Base-by-base conservation (phyloP, 2,329 filamentous ascomycete genomes). In the Podosphaera leucotricha region DNA sequence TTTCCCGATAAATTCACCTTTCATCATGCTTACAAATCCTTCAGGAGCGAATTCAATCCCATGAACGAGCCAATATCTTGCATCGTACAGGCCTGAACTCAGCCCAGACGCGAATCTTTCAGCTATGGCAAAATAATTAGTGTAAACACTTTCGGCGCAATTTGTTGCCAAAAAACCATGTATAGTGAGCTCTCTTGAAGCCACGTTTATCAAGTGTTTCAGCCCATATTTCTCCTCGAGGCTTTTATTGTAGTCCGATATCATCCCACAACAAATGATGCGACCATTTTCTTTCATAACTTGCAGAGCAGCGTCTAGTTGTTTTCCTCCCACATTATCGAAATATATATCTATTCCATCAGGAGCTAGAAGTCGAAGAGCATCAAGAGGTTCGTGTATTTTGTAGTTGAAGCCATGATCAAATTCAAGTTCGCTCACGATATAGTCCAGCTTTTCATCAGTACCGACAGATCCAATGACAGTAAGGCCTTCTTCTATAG, bases 361-460 rank as follows among this genome's bases (percentile, higher is more conserved):
- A 1, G 79, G 78, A 1, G 77, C 77, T 6, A 84, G 66, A 46
- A 77, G 67, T 51, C 65, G 60, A 41, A 85, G 64, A 0, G 77
- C 78, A 36, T 76, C 72, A 0, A 61, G 57, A 3, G 76, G 66
- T 56, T 71, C 72, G 63, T 83, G 79, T 45, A 70, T 81, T 67
- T 82, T 83, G 65, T 85, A 85, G 64, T 85, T 85, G 64, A 84
- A 85, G 15, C 77, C 80, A 18, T 60, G 69, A 54, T 84, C 77
- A 56, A 84, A 85, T 21, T 67, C 66, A 28, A 85, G 68, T 41
- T 80, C 74, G 44, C 78, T 73, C 58, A 80, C 75, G 58, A 84
- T 79, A 61, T 71, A 84, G 3, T 79, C 68, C 40, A 81, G 64
- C 63, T 86, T 85, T 57, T 77, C 72, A 55, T 85, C 77, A n/a